Base-by-base conservation (phyloP, 1,139 yeast genomes). In the Taphrina deformans region DNA sequence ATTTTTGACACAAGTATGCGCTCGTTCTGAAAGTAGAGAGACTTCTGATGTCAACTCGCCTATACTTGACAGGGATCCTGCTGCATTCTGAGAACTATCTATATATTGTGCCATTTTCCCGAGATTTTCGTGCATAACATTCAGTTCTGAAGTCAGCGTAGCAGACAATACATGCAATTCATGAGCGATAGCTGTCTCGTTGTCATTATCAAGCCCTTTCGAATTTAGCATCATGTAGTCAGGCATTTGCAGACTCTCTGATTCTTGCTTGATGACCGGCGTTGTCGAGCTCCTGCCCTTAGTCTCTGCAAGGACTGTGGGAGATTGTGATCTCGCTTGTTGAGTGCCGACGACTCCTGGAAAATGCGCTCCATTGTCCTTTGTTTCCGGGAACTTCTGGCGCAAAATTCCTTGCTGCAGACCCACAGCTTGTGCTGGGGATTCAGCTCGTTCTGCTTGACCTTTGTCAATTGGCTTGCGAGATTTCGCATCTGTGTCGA, bases 121-220 rank as follows among this genome's bases (percentile, higher is more conserved):
- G n/a, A 59, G 56, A 10, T 59, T 59, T 21, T 26, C 33, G 18
- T 59, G 44, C 27, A 64, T 55, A 23, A 64, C 18, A 14, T 64
- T 59, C 35, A 64, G 38, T 51, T 64, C 62, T 18, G 52, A 40
- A n/a, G 53, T 35, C 29, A 48, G 14, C 2, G 53, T 48, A 12
- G 33, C 21, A 16, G 53, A 24, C 16, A 48, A 18, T 2, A 27
- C 35, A 29, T 48, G 53, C 53, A 48, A 27, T 24, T 48, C 53
- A 10, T 16, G 53, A 26, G 53, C 53, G 9, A 48, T 26, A 7
- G 23, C 38, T 48, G 21, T n/a, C 16, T 48, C 35, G 10, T 26
- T 27, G 9, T 2, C 21, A 10, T 10, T 29, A 7, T 12, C 35
- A 12, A 48, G 10, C 3, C 10, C 3, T 16, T 18, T 23, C 12